These are phyloP conservation scores for Amborella trichopoda DNA, from an alignment of 164 flowering plant species.

Conservation along the genomic window DNA sequence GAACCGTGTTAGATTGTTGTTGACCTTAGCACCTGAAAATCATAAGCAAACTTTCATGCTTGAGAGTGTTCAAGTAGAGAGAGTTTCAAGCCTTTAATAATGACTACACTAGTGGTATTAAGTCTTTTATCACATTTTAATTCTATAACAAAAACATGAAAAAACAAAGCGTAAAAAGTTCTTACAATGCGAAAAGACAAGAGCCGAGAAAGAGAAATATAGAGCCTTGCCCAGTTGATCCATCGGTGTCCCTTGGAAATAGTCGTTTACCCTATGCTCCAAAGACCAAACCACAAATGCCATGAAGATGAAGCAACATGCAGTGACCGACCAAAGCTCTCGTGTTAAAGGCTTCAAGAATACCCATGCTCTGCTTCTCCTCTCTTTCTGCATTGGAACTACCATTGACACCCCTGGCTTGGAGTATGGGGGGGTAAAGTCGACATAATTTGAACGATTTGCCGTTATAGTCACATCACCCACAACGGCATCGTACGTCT, in stretches of 20 bases:
- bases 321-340: conserved; percentile 16
- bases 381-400: conserved; percentile 7
- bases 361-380: conserved; percentile 4
- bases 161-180: background rate
- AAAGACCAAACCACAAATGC: conserved; percentile 20
- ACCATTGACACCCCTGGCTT: conserved; percentile 13
- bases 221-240: conserved; percentile 13
- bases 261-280: conserved; percentile 13
- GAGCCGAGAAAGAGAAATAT: conserved; percentile 14
- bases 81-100: background rate
- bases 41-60: background rate
- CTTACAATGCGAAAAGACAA: conserved; percentile 21
- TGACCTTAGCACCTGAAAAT: conserved; percentile 28
- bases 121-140: background rate
- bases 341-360: conserved; percentile 18
- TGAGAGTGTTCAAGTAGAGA: background rate
- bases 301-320: conserved; percentile 11
- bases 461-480: conserved; percentile 23
- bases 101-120: background rate
- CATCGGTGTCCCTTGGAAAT: conserved; percentile 8
- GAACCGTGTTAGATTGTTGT: conserved; percentile 26
- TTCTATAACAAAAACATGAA: too few relatives aligned
- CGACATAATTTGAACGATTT: conserved; percentile 16
- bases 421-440: conserved; percentile 18
- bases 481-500: conserved; percentile 23